A percentile compares a stretch with the other conserved stretches of the same genome.
Evolutionary conservation across 2,329 filamentous ascomycete genomes (phyloP).

Genomic region (Xylaria hypoxylon): DNA sequence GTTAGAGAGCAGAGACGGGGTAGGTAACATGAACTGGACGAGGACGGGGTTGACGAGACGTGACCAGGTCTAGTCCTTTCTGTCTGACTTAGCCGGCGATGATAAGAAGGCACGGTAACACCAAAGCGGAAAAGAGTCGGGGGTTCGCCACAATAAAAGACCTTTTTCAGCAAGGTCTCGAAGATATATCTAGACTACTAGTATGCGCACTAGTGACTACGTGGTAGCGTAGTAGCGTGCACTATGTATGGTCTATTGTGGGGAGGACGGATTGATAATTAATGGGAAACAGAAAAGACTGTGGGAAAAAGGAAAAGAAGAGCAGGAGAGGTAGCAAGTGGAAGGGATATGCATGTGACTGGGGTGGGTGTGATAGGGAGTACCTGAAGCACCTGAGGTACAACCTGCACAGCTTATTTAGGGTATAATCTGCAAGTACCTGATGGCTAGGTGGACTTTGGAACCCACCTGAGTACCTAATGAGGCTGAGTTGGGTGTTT

Average conservation of each 20-base stretch:
- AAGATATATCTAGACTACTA: slow-evolving; percentile 1
- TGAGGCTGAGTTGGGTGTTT: slow-evolving; percentile 3
- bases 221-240: too few species aligned
- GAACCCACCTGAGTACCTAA: slow-evolving; percentile 1
- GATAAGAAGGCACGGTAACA: slow-evolving; percentile 16
- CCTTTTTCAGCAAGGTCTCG: neutral
- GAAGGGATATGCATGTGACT: neutral
- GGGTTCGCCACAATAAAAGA: neutral
- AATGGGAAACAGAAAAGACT: slow-evolving; percentile 9
- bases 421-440: neutral
- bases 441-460: slow-evolving; percentile 2
- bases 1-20: neutral
- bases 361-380: too few species aligned
- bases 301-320: neutral
- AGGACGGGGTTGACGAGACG: neutral
- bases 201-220: too few species aligned
- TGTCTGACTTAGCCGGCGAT: neutral
- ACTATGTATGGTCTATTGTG: too few species aligned
- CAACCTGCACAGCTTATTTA: neutral
- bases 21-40: neutral
- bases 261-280: neutral
- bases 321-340: neutral
- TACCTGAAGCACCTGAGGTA: too few species aligned
- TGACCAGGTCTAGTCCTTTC: slow-evolving; percentile 2
- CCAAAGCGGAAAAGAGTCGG: slow-evolving; percentile 12